Percentiles rank a stretch among this genome's conserved stretches.
These are phyloP conservation scores for Stephanodiscus minutulus DNA, from an alignment of 108 stramenopile genomes.

Conservation along the genomic window DNA sequence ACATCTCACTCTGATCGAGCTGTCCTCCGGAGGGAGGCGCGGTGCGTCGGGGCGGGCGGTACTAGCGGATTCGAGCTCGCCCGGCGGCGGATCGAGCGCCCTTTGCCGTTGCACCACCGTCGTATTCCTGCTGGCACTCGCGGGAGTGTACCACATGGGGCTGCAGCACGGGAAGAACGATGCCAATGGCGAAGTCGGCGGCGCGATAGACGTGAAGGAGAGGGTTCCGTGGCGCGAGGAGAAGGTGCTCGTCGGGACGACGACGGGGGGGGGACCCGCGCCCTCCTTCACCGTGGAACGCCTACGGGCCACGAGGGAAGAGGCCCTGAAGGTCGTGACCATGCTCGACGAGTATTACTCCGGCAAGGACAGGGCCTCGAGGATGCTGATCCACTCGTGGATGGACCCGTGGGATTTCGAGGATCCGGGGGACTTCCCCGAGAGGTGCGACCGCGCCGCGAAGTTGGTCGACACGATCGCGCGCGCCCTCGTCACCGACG, in stretches of 20 bases:
- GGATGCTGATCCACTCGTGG: conserved; percentile 37
- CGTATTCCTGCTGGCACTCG: background rate
- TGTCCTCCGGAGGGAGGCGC: background rate
- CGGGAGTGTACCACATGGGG: conserved; percentile 7
- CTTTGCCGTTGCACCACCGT: background rate
- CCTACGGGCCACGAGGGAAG: conserved; percentile 27
- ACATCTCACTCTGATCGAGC: background rate
- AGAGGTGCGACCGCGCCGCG: background rate
- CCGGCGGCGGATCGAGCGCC: background rate
- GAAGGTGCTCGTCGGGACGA: background rate
- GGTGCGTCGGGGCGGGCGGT: background rate
- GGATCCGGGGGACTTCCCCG: background rate
- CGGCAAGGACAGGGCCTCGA: conserved; percentile 15
- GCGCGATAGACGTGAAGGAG: background rate
- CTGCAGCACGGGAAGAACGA: conserved; percentile 4
- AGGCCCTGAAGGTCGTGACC: conserved; percentile 20
- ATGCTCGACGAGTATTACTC: conserved; percentile 41
- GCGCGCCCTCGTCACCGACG: conserved; percentile 35
- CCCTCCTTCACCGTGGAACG: conserved; percentile 23
- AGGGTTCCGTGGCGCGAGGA: background rate
- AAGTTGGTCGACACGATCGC: conserved; percentile 34
- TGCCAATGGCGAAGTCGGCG: background rate
- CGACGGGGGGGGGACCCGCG: no score
- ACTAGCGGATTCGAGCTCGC: background rate
- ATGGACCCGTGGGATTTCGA: conserved; percentile 43